Base-by-base conservation (phyloP, 768 basidiomycete species). In the Lentinula edodes region DNA sequence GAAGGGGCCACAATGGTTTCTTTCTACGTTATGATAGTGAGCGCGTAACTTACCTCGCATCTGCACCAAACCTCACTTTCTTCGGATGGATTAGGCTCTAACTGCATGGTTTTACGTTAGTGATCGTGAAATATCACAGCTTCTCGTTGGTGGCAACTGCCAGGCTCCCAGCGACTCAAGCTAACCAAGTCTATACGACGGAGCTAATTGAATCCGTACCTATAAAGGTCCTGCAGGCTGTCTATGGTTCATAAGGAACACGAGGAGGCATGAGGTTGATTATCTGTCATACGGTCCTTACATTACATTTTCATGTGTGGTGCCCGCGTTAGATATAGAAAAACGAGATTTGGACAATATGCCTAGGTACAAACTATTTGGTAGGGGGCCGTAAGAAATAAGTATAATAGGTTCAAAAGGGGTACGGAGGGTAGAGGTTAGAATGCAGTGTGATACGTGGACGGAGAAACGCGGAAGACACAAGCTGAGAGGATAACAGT, bases 41-140 rank as follows among this genome's bases (percentile, higher is more conserved):
- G 58, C 75, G 73, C 90, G 52, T 88, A 90, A 60, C 89, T 12
- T 45, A 88, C 67, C 85, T 90, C 59, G 89, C 88, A 16, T 85
- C 87, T 1, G 89, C 90, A 68, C 89, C 89, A 6, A 91, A 90
- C 66, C 1, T 89, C 90, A 73, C 87, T 89, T 8, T 75, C 78
- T 51, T 79, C 84, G 23, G 80, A 90, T 79, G 74, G 89, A 15
- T 34, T 56, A 58, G 57, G 57, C 57, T 15, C 20, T 35, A 6
- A 46, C 43, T 20, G 39, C 57, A 15, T 58, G 57, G 57, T 58
- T 58, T 41, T 48, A 58, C 15, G 35, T 5, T 28, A 52, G 51
- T 52, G 51, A 52, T 35, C 16, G n/a, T 12, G 18, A 48, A 10
- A 12, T 48, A 48, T 48, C 46, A 9, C 46, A 48, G 46, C 20